Evolutionary conservation across 2,329 filamentous ascomycete genomes (phyloP), one percentile per base, ranked within the genome.

Genomic region (Cryphonectria japonica): DNA sequence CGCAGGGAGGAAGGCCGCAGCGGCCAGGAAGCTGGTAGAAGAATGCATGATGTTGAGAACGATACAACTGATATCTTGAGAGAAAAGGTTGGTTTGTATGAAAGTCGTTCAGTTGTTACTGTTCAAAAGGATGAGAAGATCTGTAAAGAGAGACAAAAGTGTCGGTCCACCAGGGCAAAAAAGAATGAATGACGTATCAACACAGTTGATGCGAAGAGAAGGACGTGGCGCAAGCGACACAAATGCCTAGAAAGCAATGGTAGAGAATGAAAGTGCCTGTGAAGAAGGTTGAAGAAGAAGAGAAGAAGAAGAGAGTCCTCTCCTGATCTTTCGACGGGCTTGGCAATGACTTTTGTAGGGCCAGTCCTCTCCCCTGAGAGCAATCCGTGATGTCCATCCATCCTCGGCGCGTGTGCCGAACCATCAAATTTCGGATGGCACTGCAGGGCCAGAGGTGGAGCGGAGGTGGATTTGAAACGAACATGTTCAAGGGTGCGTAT

Each of bases 121-220:
- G 66, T 61, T 13, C 2, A 9, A 19, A 9, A 19, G 29, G 6
- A 69, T 26, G 41, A 43, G 46, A 54, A 57, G 43, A 32, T n/a
- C 32, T 50, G 9, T 66, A n/a, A 62, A 34, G 50, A 63, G 68
- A 67, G 29, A 46, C 41, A 37, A n/a, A 57, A 57, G 39, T 61
- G 52, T 60, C 26, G n/a, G 43, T 70, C 69, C 69, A 67, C 69
- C 69, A 67, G 69, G 69, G 69, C 41, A 64, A 70, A 70, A 70
- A 67, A 70, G 65, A 70, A 70, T 67, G 69, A 70, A 70, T 64
- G 63, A 54, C 39, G 64, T 70, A 70, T 70, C 69, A 70, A 70
- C 69, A 67, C 69, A 70, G 69, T 67, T 67, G 69, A 70, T 63
- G 50, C 59, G 41, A 43, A 64, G 41, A n/a, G 68, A 70, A 66